Conservation (phyloP, 176 grass and related monocot species). For the Paspalum notatum region DNA sequence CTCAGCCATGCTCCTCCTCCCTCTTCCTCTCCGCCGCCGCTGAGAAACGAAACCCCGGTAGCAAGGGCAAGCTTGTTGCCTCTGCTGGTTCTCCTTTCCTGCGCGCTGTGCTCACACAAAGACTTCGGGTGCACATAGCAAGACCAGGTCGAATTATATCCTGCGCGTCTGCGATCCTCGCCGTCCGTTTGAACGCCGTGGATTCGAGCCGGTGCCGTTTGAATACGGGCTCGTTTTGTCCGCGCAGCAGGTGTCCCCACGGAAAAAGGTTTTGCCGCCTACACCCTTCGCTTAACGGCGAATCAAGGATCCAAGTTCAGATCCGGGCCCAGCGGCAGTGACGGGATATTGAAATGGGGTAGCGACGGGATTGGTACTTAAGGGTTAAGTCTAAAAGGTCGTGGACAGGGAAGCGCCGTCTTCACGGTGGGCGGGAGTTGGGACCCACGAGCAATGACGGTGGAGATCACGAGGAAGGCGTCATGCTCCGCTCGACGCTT, state of each 20-base stretch:
- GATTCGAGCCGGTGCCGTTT: not conserved
- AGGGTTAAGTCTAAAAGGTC: slow-evolving; percentile 1
- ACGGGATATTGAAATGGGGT: not conserved
- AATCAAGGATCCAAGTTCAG: not conserved
- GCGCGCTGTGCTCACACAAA: slow-evolving; percentile 28
- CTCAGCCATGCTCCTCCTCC: slow-evolving; percentile 59
- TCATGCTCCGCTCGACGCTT: not conserved
- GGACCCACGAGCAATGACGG: slow-evolving; percentile 19
- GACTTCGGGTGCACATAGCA: slow-evolving; percentile 35
- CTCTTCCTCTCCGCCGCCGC: not conserved
- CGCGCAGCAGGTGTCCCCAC: not conserved
- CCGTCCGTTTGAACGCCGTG: slow-evolving; percentile 34
- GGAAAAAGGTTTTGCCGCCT: not conserved
- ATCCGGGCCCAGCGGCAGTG: not conserved
- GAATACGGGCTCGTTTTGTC: slow-evolving; percentile 1
- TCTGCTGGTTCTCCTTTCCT: not conserved
- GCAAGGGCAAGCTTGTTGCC: slow-evolving; percentile 22
- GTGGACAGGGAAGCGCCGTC: slow-evolving; percentile 2
- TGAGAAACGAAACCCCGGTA: not conserved
- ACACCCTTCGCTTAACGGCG: slow-evolving; percentile 2
- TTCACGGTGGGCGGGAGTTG: not conserved
- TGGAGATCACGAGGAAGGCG: slow-evolving; percentile 10
- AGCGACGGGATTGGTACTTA: not conserved
- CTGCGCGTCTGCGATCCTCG: not conserved
- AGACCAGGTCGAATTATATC: slow-evolving; percentile 12